phyloP scores from a whole-genome alignment of 176 grass and related monocot species.

The Oryza australiensis region DNA sequence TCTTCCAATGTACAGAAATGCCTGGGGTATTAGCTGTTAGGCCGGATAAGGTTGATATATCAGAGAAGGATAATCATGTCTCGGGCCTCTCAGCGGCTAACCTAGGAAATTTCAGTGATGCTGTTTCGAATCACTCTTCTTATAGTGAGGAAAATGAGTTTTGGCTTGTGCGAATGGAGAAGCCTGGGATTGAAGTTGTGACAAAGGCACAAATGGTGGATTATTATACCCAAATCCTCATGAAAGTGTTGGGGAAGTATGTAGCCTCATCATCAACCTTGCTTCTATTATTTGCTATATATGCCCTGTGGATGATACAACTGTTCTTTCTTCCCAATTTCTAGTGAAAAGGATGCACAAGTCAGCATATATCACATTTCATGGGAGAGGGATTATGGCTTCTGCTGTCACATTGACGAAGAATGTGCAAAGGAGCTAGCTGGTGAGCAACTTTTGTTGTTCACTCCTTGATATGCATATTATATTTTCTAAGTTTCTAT shows the following conservation, averaged over 20 bases:
- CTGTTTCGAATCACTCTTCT: conserved; percentile 35
- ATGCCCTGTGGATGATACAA: background rate
- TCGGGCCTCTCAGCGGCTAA: conserved; percentile 9
- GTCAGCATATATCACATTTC: conserved; percentile 86
- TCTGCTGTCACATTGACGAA: conserved; percentile 84
- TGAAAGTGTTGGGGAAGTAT: conserved; percentile 87
- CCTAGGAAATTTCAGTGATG: conserved; percentile 31
- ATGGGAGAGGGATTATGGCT: conserved; percentile 83
- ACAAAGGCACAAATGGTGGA: conserved; percentile 91
- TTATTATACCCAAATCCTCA: conserved; percentile 67
- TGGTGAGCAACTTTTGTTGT: conserved; percentile 45
- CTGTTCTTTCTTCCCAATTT: conserved; percentile 12
- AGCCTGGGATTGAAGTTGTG: conserved; percentile 79
- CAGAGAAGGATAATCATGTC: conserved; percentile 34
- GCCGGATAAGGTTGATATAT: conserved; percentile 46
- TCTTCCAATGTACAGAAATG: conserved; percentile 46
- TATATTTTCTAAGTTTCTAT: background rate
- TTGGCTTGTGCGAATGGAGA: conserved; percentile 84
- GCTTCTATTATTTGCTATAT: conserved; percentile 15
- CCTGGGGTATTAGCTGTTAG: conserved; percentile 61
- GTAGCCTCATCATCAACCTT: conserved; percentile 18
- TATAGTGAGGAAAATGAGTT: conserved; percentile 52
- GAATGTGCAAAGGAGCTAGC: conserved; percentile 63
- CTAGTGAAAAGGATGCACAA: conserved; percentile 88
- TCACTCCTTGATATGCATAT: background rate